Evolutionary conservation across 768 basidiomycete species (phyloP), one percentile per base, ranked within the genome.

Genomic region (Pluteus cervinus): DNA sequence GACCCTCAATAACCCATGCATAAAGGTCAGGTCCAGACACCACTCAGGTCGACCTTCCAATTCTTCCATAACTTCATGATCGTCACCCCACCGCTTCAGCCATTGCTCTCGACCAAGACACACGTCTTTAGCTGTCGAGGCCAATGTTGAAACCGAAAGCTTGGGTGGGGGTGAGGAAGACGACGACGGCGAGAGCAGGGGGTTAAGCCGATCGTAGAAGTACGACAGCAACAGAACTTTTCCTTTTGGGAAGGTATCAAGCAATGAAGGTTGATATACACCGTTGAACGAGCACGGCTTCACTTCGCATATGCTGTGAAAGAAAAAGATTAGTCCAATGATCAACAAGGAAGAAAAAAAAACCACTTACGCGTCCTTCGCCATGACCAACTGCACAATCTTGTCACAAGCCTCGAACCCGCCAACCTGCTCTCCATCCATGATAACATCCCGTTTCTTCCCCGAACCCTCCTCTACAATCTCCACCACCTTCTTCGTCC

Each of bases 281-380:
- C 96, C 96, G 52, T 89, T 81, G 66, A 99, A 99, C 4, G 94
- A 88, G 57, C 96, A 99, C 0, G 96, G 96, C 52, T 92, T 87
- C 44, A 84, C 68, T 49, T 87, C 79, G 58, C 94, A 99, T 41
- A 91, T 73, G 0, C 89, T 86, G 14, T 34, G 36, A 31, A 18
- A 14, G 35, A 35, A 24, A 14, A 21, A 34, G 4, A 45, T 28
- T 24, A 28, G 6, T 37, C 35, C 18, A 21, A 28, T 12, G 33
- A 37, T 18, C 7, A 33, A 9, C 22, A 7, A 41, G n/a, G 18
- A 30, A 20, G 33, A 18, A 36, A 16, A 29, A 22, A 36, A 38
- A 28, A 24, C 12, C 4, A 79, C 88, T 51, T 57, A 90, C 79
- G 90, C 79, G 54, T 98, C 88, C 66, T 97, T 98, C 25, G 89